These are phyloP conservation scores for Inga leiocalycina DNA, from an alignment of 306 rosid species.

Conservation along the genomic window DNA sequence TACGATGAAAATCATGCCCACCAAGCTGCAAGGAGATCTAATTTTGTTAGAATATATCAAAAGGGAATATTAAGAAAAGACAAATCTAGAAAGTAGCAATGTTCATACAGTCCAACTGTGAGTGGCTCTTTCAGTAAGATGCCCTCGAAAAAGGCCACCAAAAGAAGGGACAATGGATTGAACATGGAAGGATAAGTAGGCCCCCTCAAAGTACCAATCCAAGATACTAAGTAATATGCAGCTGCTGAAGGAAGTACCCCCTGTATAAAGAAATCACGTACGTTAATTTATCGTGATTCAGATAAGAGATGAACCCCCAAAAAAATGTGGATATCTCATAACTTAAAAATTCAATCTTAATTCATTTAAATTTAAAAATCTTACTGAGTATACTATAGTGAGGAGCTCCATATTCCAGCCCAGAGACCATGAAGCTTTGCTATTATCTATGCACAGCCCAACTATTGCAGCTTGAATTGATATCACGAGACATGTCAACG, in stretches of 20 bases:
- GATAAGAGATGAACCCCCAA: neutral
- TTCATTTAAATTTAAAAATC: no score
- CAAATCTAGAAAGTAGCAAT: neutral
- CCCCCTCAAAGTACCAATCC: conserved; percentile 61
- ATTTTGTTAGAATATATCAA: neutral
- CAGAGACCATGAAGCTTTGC: no score
- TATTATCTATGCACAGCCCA: no score
- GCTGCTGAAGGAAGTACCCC: conserved; percentile 65
- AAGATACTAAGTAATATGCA: conserved; percentile 57
- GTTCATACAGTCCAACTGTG: conserved; percentile 50
- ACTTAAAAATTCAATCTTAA: neutral
- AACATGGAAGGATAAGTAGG: conserved; percentile 76
- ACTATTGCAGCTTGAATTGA: no score
- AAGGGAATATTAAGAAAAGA: neutral
- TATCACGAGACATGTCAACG: no score
- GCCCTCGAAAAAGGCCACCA: conserved; percentile 64
- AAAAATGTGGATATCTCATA: neutral
- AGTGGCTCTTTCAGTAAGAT: conserved; percentile 54
- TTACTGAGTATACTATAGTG: no score
- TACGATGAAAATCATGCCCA: conserved; percentile 60
- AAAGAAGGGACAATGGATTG: conserved; percentile 65
- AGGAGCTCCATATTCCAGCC: no score
- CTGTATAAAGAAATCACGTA: conserved; percentile 34
- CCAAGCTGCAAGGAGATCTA: conserved; percentile 40
- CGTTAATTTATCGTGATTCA: neutral